Evolutionary conservation across 2,329 filamentous ascomycete species (phyloP), one percentile per base, ranked within the genome.

Genomic region (Ambrosiella xylebori): DNA sequence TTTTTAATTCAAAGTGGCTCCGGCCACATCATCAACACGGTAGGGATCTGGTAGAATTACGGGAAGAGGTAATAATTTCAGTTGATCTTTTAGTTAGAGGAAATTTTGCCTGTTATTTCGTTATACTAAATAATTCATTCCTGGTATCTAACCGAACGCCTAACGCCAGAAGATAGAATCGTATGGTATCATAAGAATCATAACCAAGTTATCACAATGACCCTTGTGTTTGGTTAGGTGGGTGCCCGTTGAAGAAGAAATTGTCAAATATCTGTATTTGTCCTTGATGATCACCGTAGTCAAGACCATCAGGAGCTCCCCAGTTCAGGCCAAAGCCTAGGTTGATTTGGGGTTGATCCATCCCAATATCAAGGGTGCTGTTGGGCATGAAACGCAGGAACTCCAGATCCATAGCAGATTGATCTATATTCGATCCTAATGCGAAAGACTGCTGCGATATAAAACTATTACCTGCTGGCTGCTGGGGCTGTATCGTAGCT

Each of bases 201-300:
- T 17, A 49, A 49, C 15, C 44, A 49, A 49, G 19, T 15, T 4
- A 52, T 35, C 9, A 52, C 37, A 53, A 19, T 56, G 57, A 59
- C 56, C 39, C 51, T 7, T 54, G 50, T 9, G 15, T 35, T 17
- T 70, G 68, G 13, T 64, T 64, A 56, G 68, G 67, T 8, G 59
- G 72, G 62, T 76, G 76, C 0, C 76, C 77, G 0, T 82, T 82
- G 66, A 86, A 85, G 71, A 85, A 86, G 66, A 87, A 87, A 0
- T 81, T 80, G 65, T 86, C 84, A 68, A 88, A 86, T 0, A 83
- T 76, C 60, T 86, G 79, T 65, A 85, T 75, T 65, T 81, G 75
- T 66, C 80, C 76, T 65, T 78, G 73, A 55, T 74, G 74, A 45
- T 81, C 77, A 59, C 74, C 74, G 60, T 76, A 84, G 64, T 85